Conservation (phyloP, 1,139 yeast genomes). For the Diutina rugosa region DNA sequence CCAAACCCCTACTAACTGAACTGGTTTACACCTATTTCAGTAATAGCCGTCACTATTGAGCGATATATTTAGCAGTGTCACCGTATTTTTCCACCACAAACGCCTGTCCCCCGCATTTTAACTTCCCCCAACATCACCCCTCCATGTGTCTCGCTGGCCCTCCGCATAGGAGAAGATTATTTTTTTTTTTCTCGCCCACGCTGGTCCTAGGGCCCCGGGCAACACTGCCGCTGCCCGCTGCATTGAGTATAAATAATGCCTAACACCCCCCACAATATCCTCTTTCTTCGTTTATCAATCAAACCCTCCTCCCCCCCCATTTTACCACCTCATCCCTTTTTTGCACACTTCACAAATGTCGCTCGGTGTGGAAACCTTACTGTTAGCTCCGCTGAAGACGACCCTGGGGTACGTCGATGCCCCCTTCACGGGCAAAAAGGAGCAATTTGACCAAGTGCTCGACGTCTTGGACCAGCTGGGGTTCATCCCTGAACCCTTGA, state of each 20-base stretch:
- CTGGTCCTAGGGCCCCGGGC: neutral
- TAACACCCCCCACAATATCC: neutral
- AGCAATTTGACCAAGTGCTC: slow-evolving; percentile 71
- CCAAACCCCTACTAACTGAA: neutral
- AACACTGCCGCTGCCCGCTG: neutral
- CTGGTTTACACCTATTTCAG: too few relatives aligned
- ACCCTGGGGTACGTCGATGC: slow-evolving; percentile 39
- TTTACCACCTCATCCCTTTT: neutral
- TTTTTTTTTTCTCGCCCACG: neutral
- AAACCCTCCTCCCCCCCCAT: neutral
- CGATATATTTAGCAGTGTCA: too few relatives aligned
- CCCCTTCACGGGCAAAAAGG: slow-evolving; percentile 70
- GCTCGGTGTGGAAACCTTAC: neutral
- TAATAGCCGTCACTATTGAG: too few relatives aligned
- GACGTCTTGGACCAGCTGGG: slow-evolving; percentile 76
- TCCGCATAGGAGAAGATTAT: neutral
- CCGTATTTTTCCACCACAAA: neutral
- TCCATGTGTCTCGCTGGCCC: neutral
- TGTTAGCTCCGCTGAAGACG: neutral
- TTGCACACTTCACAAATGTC: neutral
- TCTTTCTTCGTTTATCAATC: neutral
- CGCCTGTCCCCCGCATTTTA: neutral
- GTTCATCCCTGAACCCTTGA: slow-evolving; percentile 75
- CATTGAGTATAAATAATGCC: neutral
- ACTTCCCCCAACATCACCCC: neutral